Percentiles rank a stretch among this genome's conserved stretches.
These are phyloP conservation scores for Chimonanthus praecox DNA, from an alignment of 164 flowering plant species.

Conservation along the genomic window DNA sequence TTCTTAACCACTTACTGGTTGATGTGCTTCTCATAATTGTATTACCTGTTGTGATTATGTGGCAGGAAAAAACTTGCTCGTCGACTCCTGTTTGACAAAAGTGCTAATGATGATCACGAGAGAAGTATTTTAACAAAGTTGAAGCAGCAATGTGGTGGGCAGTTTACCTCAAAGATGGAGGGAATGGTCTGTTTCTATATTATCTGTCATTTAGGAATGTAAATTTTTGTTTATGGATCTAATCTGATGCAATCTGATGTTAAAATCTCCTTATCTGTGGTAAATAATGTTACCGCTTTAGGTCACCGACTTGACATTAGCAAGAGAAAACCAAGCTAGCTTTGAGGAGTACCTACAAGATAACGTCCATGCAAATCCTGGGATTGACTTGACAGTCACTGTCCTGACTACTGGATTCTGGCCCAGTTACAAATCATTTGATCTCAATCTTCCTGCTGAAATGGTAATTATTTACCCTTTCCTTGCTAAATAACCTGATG, in stretches of 20 bases:
- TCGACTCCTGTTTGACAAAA: slow-evolving; percentile 83
- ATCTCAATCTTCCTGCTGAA: slow-evolving; percentile 79
- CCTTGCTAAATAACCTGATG: background rate
- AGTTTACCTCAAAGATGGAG: slow-evolving; percentile 98
- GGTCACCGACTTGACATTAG: slow-evolving; percentile 88
- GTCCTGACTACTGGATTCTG: slow-evolving; percentile 91
- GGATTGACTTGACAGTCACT: slow-evolving; percentile 89
- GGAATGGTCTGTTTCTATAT: slow-evolving; percentile 62
- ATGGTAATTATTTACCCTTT: slow-evolving; percentile 41
- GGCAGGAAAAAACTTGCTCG: slow-evolving; percentile 91
- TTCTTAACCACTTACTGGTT: background rate
- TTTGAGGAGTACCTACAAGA: slow-evolving; percentile 69
- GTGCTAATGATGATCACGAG: slow-evolving; percentile 95
- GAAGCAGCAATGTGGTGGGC: slow-evolving; percentile 96
- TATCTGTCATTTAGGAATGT: background rate
- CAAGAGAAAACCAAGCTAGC: slow-evolving; percentile 69
- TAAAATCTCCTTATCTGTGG: background rate
- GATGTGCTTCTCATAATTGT: background rate
- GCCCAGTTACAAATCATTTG: slow-evolving; percentile 92
- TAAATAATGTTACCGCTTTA: slow-evolving; percentile 14
- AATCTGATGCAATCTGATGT: background rate
- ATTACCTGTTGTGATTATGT: background rate
- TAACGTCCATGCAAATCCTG: slow-evolving; percentile 60
- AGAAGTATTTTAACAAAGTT: slow-evolving; percentile 81
- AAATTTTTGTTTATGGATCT: background rate